These are phyloP conservation scores for Neurospora sp. DNA, from an alignment of 495 filamentous ascomycete species.

Conservation along the genomic window DNA sequence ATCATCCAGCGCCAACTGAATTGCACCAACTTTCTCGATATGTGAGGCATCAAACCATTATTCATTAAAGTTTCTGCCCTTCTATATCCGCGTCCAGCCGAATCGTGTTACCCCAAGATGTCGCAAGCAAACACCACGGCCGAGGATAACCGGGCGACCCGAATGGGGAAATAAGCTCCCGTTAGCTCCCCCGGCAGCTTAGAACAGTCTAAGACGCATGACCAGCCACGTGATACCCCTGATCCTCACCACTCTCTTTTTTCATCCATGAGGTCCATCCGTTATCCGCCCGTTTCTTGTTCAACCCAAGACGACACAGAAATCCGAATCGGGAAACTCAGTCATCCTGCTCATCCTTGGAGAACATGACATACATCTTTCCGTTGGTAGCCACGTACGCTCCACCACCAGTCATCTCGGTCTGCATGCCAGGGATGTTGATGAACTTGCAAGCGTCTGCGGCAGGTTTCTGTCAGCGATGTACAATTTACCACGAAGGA, in stretches of 20 bases:
- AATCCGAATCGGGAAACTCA: not conserved
- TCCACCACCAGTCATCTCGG: not conserved
- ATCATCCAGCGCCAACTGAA: not conserved
- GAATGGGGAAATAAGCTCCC: not conserved
- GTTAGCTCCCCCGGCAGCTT: not conserved
- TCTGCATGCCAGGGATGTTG: not conserved
- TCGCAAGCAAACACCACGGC: not conserved
- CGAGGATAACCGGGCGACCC: not conserved
- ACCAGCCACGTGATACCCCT: not conserved
- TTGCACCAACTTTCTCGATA: not conserved
- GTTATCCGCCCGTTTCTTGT: not conserved
- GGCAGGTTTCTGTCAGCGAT: not conserved
- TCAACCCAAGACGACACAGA: not conserved
- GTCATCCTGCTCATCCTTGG: not conserved
- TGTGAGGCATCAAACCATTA: not conserved
- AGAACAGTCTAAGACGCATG: not conserved
- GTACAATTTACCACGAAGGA: not conserved
- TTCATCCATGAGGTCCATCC: not conserved
- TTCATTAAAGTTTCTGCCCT: not conserved
- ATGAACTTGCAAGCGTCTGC: not conserved
- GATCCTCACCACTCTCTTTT: not conserved
- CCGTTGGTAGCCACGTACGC: not conserved
- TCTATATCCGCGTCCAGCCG: not conserved
- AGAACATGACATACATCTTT: not conserved
- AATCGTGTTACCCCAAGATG: not conserved